A percentile compares a stretch with the other conserved stretches of the same genome.
phyloP scores from a whole-genome alignment of 768 basidiomycete genomes.

The Butyriboletus loyo region DNA sequence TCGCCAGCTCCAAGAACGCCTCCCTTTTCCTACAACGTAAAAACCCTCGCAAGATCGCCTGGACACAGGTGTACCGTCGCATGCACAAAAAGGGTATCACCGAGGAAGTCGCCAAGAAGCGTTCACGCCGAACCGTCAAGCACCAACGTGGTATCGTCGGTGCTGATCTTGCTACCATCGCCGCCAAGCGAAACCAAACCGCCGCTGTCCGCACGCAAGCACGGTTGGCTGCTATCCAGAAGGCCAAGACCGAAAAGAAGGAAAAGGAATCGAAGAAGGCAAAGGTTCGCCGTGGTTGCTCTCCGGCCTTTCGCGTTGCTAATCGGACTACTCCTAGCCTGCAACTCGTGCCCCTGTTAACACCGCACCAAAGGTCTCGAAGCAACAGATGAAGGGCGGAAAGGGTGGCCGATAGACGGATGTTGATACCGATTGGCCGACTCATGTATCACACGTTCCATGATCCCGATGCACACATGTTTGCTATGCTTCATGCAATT shows the following conservation, averaged over 20 bases:
- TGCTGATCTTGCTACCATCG: constrained; percentile 88
- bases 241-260: constrained; percentile 97
- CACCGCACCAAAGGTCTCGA: constrained; percentile 81
- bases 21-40: constrained; percentile 99
- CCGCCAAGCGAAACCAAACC: constrained; percentile 91
- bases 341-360: constrained; percentile 47
- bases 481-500: constrained; percentile 3
- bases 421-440: background rate
- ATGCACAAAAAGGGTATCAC: constrained; percentile 99
- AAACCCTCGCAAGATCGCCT: constrained; percentile 99
- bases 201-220: constrained; percentile 77
- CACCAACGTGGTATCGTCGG: constrained; percentile 98
- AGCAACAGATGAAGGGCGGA: constrained; percentile 95
- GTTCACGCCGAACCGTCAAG: constrained; percentile 94
- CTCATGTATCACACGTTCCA: constrained; percentile 27
- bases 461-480: constrained; percentile 14
- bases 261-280: constrained; percentile 91
- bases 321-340: constrained; percentile 40
- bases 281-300: constrained; percentile 46
- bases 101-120: constrained; percentile 99
- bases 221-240: constrained; percentile 81
- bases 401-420: constrained; percentile 64
- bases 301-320: background rate
- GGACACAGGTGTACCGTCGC: constrained; percentile 91
- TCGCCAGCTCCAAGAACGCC: constrained; percentile 86